A percentile compares a stretch with the other conserved stretches of the same genome.
phyloP scores from a whole-genome alignment of 2,329 filamentous ascomycete genomes.

The Trichocomaceae sp. region DNA sequence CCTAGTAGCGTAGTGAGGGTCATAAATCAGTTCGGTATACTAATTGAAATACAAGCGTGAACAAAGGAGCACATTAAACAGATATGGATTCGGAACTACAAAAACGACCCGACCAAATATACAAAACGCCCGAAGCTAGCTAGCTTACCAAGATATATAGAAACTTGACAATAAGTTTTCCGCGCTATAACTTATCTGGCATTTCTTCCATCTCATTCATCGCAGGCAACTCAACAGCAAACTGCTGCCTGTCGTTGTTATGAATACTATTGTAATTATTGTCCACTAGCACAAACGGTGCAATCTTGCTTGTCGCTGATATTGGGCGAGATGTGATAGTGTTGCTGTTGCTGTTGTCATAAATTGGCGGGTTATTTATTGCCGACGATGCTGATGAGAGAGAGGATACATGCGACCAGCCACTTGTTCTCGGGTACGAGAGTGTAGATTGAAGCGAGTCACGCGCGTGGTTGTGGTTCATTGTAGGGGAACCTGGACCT shows the following conservation, averaged over 20 bases:
- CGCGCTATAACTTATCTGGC: neutral
- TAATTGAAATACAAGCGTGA: neutral
- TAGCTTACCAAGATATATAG: no score
- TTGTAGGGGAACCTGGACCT: neutral
- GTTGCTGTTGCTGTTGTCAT: neutral
- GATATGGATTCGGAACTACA: no score
- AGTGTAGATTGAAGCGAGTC: slow-evolving; percentile 11
- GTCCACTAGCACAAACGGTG: neutral
- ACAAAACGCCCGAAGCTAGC: neutral
- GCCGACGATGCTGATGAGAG: neutral
- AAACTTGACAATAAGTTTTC: neutral
- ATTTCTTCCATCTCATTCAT: slow-evolving; percentile 8
- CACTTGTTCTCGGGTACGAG: slow-evolving; percentile 1
- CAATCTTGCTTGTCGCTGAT: neutral
- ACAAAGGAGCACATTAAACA: neutral
- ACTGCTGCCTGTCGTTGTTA: neutral
- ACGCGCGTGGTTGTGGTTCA: neutral
- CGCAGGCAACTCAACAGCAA: slow-evolving; percentile 11
- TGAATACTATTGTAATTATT: neutral
- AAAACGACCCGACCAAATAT: neutral
- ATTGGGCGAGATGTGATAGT: slow-evolving; percentile 1
- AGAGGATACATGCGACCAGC: slow-evolving; percentile 5
- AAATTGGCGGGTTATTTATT: neutral
- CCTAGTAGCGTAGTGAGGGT: no score
- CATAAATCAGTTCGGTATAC: neutral